Evolutionary conservation across 805 yeast species (phyloP).

Genomic region (Candida namnaoensis): DNA sequence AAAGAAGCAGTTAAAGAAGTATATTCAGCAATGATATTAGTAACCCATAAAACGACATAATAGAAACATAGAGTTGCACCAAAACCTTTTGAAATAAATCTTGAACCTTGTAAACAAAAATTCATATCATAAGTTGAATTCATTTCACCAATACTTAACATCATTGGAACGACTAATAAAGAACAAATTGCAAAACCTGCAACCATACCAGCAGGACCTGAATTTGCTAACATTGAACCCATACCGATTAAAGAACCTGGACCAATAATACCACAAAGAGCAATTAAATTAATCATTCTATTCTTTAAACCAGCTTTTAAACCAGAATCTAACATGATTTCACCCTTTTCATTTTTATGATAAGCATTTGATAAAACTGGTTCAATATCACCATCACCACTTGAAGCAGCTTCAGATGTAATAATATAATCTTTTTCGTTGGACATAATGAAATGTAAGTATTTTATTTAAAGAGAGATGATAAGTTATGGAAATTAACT

Average conservation of each 20-base stretch:
- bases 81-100: constrained; percentile 38
- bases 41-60: constrained; percentile 43
- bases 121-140: constrained; percentile 40
- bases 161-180: constrained; percentile 39
- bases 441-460: too few species aligned
- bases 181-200: constrained; percentile 41
- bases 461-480: too few species aligned
- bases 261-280: constrained; percentile 48
- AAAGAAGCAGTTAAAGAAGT: constrained; percentile 38
- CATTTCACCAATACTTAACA: constrained; percentile 42
- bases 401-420: too few species aligned
- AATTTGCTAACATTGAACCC: constrained; percentile 33
- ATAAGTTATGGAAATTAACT: too few species aligned
- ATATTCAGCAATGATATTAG: constrained; percentile 44
- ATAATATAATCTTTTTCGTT: too few species aligned
- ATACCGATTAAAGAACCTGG: constrained; percentile 45
- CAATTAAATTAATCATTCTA: constrained; percentile 36
- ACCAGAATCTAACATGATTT: constrained; percentile 17
- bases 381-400: too few species aligned
- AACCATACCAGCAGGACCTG: constrained; percentile 40
- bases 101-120: constrained; percentile 38
- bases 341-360: constrained; percentile 3
- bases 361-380: neutral
- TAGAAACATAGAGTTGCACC: constrained; percentile 44
- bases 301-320: constrained; percentile 34